Conservation (phyloP, 805 yeast species). For the Metschnikowia kunwiensis region DNA sequence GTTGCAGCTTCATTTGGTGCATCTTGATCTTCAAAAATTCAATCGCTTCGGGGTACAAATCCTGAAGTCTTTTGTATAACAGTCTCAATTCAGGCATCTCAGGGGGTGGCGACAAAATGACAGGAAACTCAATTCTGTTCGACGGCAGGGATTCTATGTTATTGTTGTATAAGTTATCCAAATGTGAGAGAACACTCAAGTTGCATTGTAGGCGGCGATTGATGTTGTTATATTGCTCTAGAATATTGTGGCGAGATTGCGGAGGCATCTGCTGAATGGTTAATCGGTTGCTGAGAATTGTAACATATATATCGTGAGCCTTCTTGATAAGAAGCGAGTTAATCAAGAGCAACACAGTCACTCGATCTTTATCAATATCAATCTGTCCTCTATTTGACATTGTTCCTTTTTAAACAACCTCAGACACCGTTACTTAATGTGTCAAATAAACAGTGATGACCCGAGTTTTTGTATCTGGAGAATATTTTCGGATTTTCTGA, state of each 20-base stretch:
- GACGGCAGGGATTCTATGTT: constrained; percentile 27
- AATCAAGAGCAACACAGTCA: constrained; percentile 39
- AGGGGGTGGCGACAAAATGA: constrained; percentile 51
- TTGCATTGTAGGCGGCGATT: constrained; percentile 43
- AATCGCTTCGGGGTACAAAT: constrained; percentile 54
- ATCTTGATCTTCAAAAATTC: constrained; percentile 36
- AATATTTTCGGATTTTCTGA: too few species aligned
- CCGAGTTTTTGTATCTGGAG: too few species aligned
- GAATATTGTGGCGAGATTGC: constrained; percentile 29
- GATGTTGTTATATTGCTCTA: constrained; percentile 40
- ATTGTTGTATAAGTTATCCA: constrained; percentile 38
- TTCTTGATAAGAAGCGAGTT: constrained; percentile 43
- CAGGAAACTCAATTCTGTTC: constrained; percentile 37
- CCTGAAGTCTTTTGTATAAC: constrained; percentile 46
- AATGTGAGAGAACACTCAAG: constrained; percentile 36
- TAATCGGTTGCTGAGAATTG: constrained; percentile 34
- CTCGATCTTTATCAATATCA: constrained; percentile 39
- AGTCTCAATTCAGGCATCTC: constrained; percentile 53
- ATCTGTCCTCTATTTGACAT: constrained; percentile 18
- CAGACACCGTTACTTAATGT: too few species aligned
- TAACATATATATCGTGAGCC: constrained; percentile 35
- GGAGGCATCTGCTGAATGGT: constrained; percentile 32
- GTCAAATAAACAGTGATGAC: too few species aligned
- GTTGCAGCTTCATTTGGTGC: constrained; percentile 36
- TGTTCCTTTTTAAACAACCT: too few species aligned